A percentile compares a stretch with the other conserved stretches of the same genome.
phyloP scores from a whole-genome alignment of 2,329 filamentous ascomycete genomes.

The Fusarium incarnatum region DNA sequence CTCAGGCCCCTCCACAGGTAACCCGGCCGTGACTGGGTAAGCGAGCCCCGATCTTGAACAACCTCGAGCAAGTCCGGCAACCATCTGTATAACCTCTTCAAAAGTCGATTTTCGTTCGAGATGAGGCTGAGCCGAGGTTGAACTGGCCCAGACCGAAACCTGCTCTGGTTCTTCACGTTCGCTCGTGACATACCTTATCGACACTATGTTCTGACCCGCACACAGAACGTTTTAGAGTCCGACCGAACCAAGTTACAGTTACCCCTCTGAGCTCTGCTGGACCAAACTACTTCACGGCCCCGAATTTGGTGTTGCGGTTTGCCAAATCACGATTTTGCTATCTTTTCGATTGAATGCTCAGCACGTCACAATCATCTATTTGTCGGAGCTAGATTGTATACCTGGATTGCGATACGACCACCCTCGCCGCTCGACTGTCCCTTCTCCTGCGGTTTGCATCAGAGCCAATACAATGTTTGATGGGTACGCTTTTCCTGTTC shows the following conservation, averaged over 20 bases:
- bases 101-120: slow-evolving; percentile 8
- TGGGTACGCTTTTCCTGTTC: slow-evolving; percentile 54
- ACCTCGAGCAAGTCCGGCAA: slow-evolving; percentile 35
- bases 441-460: slow-evolving; percentile 39
- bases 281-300: slow-evolving; percentile 1
- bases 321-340: slow-evolving; percentile 24
- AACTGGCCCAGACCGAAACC: slow-evolving; percentile 12
- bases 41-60: slow-evolving; percentile 36
- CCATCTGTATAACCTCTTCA: slow-evolving; percentile 20
- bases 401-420: slow-evolving; percentile 13
- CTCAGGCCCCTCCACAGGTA: slow-evolving; percentile 31
- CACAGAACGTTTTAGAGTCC: slow-evolving; percentile 46
- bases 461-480: slow-evolving; percentile 53
- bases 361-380: slow-evolving; percentile 20
- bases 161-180: slow-evolving; percentile 37
- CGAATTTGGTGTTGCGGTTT: neutral
- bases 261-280: slow-evolving; percentile 29
- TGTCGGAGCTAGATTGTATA: slow-evolving; percentile 22
- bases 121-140: slow-evolving; percentile 8
- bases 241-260: slow-evolving; percentile 42
- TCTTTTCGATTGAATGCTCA: slow-evolving; percentile 25
- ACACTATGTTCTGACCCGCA: slow-evolving; percentile 44
- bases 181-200: slow-evolving; percentile 24
- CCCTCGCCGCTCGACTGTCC: slow-evolving; percentile 29
- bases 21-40: slow-evolving; percentile 45